These are phyloP conservation scores for Vinca minor DNA, from an alignment of 257 asterid genomes.

Conservation along the genomic window DNA sequence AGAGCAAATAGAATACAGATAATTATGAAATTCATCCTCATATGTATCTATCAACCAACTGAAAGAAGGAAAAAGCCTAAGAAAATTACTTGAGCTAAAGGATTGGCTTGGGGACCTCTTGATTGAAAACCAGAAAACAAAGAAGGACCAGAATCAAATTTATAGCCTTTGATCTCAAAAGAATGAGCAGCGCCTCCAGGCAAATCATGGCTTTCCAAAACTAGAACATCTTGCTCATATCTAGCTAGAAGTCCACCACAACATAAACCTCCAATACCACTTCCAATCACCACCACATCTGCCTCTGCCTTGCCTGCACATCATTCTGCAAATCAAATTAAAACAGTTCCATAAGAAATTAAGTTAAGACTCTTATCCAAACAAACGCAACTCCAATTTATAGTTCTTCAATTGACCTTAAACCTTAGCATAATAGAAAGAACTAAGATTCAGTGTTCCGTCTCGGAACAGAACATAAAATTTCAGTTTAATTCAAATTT, in stretches of 20 bases:
- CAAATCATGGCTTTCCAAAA: slow-evolving; percentile 79
- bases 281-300: slow-evolving; percentile 79
- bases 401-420: background rate
- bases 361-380: too few species aligned
- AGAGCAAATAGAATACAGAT: too few species aligned
- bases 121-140: slow-evolving; percentile 87
- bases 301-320: slow-evolving; percentile 83
- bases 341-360: slow-evolving; percentile 9
- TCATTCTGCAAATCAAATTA: slow-evolving; percentile 47
- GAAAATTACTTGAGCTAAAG: slow-evolving; percentile 70
- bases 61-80: background rate
- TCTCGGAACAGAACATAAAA: too few species aligned
- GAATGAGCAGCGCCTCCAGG: slow-evolving; percentile 99
- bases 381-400: too few species aligned
- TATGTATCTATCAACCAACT: too few species aligned
- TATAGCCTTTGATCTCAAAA: slow-evolving; percentile 63
- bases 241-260: slow-evolving; percentile 87
- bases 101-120: slow-evolving; percentile 94
- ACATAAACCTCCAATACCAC: slow-evolving; percentile 88
- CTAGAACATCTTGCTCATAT: slow-evolving; percentile 69
- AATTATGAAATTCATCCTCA: too few species aligned
- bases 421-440: background rate
- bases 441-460: too few species aligned
- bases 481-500: too few species aligned
- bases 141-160: slow-evolving; percentile 94